Evolutionary conservation across 2,329 filamentous ascomycete species (phyloP), one percentile per base, ranked within the genome.

Genomic region (Helotiales sp.): DNA sequence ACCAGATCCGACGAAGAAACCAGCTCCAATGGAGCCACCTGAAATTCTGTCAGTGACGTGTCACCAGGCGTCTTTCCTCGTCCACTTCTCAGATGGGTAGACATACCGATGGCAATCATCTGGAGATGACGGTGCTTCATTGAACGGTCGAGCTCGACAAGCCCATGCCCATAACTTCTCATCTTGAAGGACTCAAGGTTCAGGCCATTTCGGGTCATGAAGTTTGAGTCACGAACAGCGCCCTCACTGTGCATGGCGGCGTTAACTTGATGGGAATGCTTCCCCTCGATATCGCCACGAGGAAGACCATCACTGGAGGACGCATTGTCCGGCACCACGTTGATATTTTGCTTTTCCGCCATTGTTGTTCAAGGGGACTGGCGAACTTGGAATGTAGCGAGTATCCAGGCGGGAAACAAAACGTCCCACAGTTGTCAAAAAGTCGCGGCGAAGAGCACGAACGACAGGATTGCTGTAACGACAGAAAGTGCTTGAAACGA

Each of bases 91-190:
- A 34, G 11, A 5, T 20, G 17, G 17, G n/a, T 15, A 15, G 17
- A 49, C 60, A 13, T 63, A 76, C 90, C 90, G 69, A 92, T 91
- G 71, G 90, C 90, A 79, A 87, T 86, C 85, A 87, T 86, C 74
- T 83, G 83, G 59, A 86, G 82, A 70, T 85, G 84, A 49, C 84
- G 78, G 55, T 82, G 81, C 70, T 82, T 80, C 50, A 86, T 63
- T 4, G 61, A 57, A 15, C 61, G 61, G 58, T 63, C 61, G 10
- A 63, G 50, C 26, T 63, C 61, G 26, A 63, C 61, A 11, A 63
- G 47, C 3, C 61, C 61, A 2, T 57, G 34, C 11, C 61, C 61
- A 24, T 63, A 63, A 26, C 61, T 63, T 15, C 61, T 37, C 50
- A 57, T 57, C 61, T 63, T 63, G 50, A 63, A 63, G 17, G 61